Evolutionary conservation across 176 grass and related monocot genomes (phyloP).

Genomic region (Carex scoparia): DNA sequence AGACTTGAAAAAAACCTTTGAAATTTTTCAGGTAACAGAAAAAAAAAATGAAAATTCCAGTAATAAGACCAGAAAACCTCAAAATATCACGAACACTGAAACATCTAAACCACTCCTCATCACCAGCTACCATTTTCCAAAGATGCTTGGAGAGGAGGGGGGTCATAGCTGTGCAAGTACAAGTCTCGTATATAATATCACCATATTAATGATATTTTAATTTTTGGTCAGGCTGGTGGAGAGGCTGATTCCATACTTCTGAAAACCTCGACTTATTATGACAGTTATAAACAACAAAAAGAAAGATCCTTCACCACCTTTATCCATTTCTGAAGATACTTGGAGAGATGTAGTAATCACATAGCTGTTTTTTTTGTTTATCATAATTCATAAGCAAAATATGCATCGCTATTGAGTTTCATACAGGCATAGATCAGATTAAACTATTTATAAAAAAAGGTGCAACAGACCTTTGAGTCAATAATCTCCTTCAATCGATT

Average conservation of each 20-base stretch:
- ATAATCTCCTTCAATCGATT: conserved; percentile 92
- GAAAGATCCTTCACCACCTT: background rate
- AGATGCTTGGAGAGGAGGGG: background rate
- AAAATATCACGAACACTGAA: background rate
- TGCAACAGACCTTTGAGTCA: conserved; percentile 67
- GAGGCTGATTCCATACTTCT: background rate
- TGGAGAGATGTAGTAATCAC: background rate
- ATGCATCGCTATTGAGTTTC: background rate
- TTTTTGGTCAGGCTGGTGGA: background rate
- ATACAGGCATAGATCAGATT: background rate
- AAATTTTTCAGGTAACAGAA: background rate
- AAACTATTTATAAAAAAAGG: background rate
- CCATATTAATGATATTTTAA: background rate
- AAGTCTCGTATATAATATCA: background rate
- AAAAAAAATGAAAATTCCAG: background rate
- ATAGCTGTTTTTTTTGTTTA: background rate
- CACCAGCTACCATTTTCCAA: background rate
- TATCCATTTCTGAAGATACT: background rate
- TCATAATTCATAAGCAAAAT: background rate
- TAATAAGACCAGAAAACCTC: background rate
- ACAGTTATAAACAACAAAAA: background rate
- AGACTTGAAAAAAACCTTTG: background rate
- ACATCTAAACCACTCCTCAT: background rate
- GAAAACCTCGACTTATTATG: background rate
- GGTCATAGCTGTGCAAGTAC: background rate